These are phyloP conservation scores for Aureobasidium pullulans DNA, from an alignment of 2,329 filamentous ascomycete species.

Conservation along the genomic window DNA sequence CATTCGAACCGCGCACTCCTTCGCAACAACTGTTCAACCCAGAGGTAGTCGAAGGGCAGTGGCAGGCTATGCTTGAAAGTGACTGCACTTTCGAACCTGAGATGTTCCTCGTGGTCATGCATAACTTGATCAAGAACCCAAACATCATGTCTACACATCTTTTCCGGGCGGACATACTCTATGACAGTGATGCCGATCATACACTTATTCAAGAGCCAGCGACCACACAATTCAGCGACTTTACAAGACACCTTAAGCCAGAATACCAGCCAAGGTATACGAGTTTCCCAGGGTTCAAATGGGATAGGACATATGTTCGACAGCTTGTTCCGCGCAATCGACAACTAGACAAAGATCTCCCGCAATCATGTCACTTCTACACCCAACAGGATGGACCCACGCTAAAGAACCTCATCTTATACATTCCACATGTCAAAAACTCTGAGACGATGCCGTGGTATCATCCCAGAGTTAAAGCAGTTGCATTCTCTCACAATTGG, in stretches of 20 bases:
- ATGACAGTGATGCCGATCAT: slow-evolving; percentile 40
- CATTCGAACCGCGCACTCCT: neutral
- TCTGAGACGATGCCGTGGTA: slow-evolving; percentile 72
- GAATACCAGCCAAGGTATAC: slow-evolving; percentile 27
- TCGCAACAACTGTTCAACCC: neutral
- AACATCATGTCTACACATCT: slow-evolving; percentile 73
- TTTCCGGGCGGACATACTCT: slow-evolving; percentile 68
- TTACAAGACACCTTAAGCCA: slow-evolving; percentile 43
- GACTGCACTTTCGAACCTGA: slow-evolving; percentile 56
- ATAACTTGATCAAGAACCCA: slow-evolving; percentile 69
- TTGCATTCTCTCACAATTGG: slow-evolving; percentile 64
- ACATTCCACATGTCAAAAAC: slow-evolving; percentile 63
- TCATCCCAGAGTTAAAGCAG: slow-evolving; percentile 66
- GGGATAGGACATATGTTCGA: slow-evolving; percentile 62
- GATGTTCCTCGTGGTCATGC: slow-evolving; percentile 60
- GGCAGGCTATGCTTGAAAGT: slow-evolving; percentile 28
- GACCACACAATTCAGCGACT: slow-evolving; percentile 28
- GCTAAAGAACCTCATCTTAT: slow-evolving; percentile 57
- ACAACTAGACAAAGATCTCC: slow-evolving; percentile 62
- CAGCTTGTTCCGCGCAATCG: slow-evolving; percentile 76
- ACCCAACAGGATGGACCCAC: slow-evolving; percentile 22
- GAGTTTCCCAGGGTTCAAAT: slow-evolving; percentile 27
- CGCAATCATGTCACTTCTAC: slow-evolving; percentile 76
- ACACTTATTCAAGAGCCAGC: slow-evolving; percentile 14
- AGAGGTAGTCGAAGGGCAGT: slow-evolving; percentile 7